Evolutionary conservation across 2,329 filamentous ascomycete genomes (phyloP).

Genomic region (Emmonsiellopsis sp.): DNA sequence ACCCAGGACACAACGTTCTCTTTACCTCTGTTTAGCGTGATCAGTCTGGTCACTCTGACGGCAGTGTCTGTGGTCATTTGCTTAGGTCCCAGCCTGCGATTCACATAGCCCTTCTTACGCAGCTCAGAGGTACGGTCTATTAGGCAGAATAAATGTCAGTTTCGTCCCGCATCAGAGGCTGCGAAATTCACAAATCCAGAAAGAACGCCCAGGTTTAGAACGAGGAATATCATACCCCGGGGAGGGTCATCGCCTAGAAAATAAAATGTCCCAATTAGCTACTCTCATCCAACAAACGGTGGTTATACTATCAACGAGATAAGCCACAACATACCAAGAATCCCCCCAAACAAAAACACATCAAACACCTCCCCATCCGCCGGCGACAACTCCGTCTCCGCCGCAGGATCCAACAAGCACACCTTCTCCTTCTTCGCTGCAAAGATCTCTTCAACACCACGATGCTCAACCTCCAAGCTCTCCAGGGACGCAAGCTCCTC

Average conservation of each 20-base stretch:
- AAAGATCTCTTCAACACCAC: slow-evolving; percentile 78
- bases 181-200: slow-evolving; percentile 9
- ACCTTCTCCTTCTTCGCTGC: slow-evolving; percentile 62
- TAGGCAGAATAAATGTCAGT: background rate
- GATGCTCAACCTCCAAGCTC: slow-evolving; percentile 61
- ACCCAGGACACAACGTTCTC: background rate
- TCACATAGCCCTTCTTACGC: slow-evolving; percentile 83
- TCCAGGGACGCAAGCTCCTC: slow-evolving; percentile 51
- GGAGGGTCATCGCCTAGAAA: slow-evolving; percentile 82
- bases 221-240: slow-evolving; percentile 55
- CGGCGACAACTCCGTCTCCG: slow-evolving; percentile 69
- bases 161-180: background rate
- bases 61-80: slow-evolving; percentile 99
- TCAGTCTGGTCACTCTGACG: slow-evolving; percentile 82
- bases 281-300: background rate
- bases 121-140: slow-evolving; percentile 91
- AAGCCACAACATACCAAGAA: slow-evolving; percentile 58
- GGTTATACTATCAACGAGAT: background rate
- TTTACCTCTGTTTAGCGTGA: slow-evolving; percentile 74
- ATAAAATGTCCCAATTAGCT: background rate
- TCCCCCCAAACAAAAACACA: slow-evolving; percentile 90
- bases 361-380: slow-evolving; percentile 77
- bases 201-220: slow-evolving; percentile 6
- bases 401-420: slow-evolving; percentile 82
- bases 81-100: slow-evolving; percentile 76